Conservation (phyloP, 352 stramenopile species). For the Pythium phragmiticola region DNA sequence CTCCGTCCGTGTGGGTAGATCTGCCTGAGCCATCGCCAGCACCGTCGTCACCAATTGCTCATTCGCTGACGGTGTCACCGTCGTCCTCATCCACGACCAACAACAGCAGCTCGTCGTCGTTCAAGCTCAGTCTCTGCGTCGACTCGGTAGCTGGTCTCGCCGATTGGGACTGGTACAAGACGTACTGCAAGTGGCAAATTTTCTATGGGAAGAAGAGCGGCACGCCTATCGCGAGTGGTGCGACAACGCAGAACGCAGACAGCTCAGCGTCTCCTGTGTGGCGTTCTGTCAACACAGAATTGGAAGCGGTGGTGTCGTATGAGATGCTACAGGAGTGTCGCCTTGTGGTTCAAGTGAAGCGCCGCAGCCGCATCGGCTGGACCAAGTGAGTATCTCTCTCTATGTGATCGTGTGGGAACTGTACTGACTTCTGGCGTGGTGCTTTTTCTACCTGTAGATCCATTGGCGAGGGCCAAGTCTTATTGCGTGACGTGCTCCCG, state of each 20-base stretch:
- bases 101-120: not conserved
- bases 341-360: conserved; percentile 10
- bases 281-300: not conserved
- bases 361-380: conserved; percentile 9
- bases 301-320: not conserved
- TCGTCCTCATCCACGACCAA: not conserved
- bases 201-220: not conserved
- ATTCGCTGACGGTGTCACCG: not conserved
- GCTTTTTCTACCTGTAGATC: no score
- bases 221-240: conserved; percentile 6
- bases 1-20: conserved; percentile 2
- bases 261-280: conserved; percentile 2
- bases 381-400: no score
- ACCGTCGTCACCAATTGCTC: not conserved
- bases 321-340: conserved; percentile 19
- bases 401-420: no score
- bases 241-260: conserved; percentile 5
- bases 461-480: not conserved
- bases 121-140: not conserved
- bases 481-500: not conserved
- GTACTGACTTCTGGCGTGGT: no score
- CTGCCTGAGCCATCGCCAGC: not conserved
- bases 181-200: conserved; percentile 20
- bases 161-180: conserved; percentile 25
- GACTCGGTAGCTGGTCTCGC: not conserved